These are phyloP conservation scores for Rachicladosporium sp. DNA, from an alignment of 2,329 filamentous ascomycete species.

Conservation along the genomic window DNA sequence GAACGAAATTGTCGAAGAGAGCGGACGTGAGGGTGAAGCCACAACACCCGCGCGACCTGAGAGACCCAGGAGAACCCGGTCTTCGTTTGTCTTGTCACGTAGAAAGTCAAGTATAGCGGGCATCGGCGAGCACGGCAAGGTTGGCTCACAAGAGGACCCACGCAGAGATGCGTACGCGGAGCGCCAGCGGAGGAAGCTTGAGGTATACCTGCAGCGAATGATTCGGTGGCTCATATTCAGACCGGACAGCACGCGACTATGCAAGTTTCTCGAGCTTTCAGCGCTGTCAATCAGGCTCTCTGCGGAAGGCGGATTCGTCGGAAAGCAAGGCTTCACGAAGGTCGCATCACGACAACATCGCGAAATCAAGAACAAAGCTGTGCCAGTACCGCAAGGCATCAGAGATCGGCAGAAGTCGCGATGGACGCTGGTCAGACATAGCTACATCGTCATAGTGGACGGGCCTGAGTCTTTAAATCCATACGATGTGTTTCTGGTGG, in stretches of 20 bases:
- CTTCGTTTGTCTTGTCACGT: constrained; percentile 45
- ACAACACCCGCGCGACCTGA: constrained; percentile 12
- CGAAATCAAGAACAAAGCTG: constrained; percentile 17
- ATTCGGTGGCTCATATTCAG: constrained; percentile 95
- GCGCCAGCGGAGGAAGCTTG: constrained; percentile 70
- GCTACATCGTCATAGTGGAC: constrained; percentile 96
- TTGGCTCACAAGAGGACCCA: constrained; percentile 15
- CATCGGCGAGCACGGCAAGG: constrained; percentile 27
- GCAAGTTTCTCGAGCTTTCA: constrained; percentile 90
- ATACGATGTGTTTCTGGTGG: constrained; percentile 96
- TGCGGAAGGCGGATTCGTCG: constrained; percentile 91
- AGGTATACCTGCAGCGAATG: constrained; percentile 85
- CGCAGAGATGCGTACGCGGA: constrained; percentile 54
- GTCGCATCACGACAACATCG: constrained; percentile 71
- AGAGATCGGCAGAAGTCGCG: constrained; percentile 78
- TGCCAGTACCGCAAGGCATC: constrained; percentile 50
- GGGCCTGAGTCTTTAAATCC: constrained; percentile 98
- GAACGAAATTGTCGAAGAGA: constrained; percentile 31
- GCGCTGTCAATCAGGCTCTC: constrained; percentile 86
- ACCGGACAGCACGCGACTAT: constrained; percentile 86
- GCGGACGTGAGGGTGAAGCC: constrained; percentile 1
- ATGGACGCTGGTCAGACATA: constrained; percentile 97
- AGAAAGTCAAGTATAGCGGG: constrained; percentile 43
- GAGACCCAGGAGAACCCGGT: constrained; percentile 37
- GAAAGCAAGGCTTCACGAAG: constrained; percentile 87